Evolutionary conservation across 2,329 filamentous ascomycete genomes (phyloP).

Genomic region (Dactylellina haptotyla): DNA sequence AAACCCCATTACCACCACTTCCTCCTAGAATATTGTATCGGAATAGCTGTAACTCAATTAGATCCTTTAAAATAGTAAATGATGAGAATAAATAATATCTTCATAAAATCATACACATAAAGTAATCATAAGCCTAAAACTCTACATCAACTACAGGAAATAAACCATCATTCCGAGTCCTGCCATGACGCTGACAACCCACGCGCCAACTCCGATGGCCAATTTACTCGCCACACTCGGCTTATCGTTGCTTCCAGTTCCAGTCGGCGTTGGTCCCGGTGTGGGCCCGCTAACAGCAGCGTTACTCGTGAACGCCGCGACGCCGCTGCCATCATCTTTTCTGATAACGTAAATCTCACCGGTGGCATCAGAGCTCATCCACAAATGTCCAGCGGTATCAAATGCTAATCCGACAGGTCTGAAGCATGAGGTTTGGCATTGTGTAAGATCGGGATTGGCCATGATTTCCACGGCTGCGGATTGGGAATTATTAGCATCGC

Average conservation of each 20-base stretch:
- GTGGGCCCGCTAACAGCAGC: slow-evolving; percentile 46
- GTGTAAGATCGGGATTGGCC: slow-evolving; percentile 43
- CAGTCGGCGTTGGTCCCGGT: slow-evolving; percentile 39
- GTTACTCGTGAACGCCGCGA: slow-evolving; percentile 43
- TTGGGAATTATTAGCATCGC: slow-evolving; percentile 7
- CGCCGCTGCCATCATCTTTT: slow-evolving; percentile 53
- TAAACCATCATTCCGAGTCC: slow-evolving; percentile 1
- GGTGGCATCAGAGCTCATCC: slow-evolving; percentile 71
- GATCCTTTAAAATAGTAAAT: too few species aligned
- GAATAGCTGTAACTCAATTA: too few species aligned
- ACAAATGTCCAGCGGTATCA: slow-evolving; percentile 68
- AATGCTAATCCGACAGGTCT: slow-evolving; percentile 60
- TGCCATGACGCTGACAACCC: slow-evolving; percentile 20
- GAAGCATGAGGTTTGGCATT: slow-evolving; percentile 55
- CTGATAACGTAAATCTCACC: slow-evolving; percentile 73
- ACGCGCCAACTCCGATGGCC: slow-evolving; percentile 2
- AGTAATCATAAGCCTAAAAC: neutral
- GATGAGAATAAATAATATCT: neutral
- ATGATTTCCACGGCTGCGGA: slow-evolving; percentile 58
- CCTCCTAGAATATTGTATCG: too few species aligned
- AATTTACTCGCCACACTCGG: slow-evolving; percentile 20
- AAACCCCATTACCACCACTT: too few species aligned
- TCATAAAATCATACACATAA: neutral
- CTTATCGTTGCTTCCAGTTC: slow-evolving; percentile 12
- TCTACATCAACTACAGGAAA: slow-evolving; percentile 1